Conservation (phyloP, 1,139 yeast genomes). For the Yamadazyma pseudoaaseri region DNA sequence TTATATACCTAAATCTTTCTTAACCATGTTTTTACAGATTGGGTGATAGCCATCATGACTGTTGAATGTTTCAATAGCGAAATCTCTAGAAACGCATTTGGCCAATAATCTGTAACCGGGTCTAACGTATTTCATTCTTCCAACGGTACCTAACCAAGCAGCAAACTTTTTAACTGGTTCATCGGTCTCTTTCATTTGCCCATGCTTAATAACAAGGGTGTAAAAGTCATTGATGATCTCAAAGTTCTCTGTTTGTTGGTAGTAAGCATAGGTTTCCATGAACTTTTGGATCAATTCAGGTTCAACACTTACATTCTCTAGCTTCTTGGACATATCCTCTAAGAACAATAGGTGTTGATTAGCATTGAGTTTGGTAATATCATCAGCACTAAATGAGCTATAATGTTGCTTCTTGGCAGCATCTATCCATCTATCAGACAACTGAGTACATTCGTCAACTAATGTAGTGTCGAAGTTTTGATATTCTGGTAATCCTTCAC, state of each 20-base stretch:
- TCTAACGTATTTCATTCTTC: slow-evolving; percentile 44
- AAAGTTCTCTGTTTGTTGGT: slow-evolving; percentile 26
- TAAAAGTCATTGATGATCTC: slow-evolving; percentile 35
- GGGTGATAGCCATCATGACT: slow-evolving; percentile 34
- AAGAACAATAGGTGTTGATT: slow-evolving; percentile 37
- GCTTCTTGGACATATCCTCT: slow-evolving; percentile 26
- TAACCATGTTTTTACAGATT: slow-evolving; percentile 37
- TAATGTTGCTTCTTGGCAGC: slow-evolving; percentile 2
- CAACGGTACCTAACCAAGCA: slow-evolving; percentile 40
- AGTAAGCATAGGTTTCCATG: slow-evolving; percentile 25
- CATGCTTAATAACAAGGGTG: slow-evolving; percentile 29
- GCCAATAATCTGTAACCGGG: slow-evolving; percentile 37
- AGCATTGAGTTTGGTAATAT: slow-evolving; percentile 26
- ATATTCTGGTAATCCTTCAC: slow-evolving; percentile 29
- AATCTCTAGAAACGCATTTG: slow-evolving; percentile 26
- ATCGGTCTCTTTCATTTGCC: slow-evolving; percentile 19
- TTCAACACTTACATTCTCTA: slow-evolving; percentile 14
- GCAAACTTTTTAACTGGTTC: slow-evolving; percentile 25
- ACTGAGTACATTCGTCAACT: slow-evolving; percentile 29
- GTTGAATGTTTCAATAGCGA: slow-evolving; percentile 28
- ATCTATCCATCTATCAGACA: slow-evolving; percentile 27
- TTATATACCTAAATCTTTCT: slow-evolving; percentile 27
- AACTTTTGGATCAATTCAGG: slow-evolving; percentile 19
- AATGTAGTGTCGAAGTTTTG: slow-evolving; percentile 32
- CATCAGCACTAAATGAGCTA: slow-evolving; percentile 11